Conservation (phyloP, 1,139 yeast genomes). For the Geotrichum klebahnii region DNA sequence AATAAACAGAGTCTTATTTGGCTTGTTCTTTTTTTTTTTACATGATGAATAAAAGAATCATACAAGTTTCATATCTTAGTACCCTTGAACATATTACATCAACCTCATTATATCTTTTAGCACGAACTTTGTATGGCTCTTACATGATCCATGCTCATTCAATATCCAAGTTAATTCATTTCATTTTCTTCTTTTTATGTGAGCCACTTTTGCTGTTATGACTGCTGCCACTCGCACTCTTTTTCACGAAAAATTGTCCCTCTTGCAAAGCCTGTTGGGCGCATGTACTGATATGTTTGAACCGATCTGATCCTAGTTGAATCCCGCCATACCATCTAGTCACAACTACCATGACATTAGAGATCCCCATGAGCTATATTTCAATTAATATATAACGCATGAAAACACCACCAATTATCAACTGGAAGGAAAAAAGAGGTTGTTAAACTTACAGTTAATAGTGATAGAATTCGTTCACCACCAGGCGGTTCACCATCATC, state of each 20-base stretch:
- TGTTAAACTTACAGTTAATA: slow-evolving; percentile 50
- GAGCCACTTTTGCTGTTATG: neutral
- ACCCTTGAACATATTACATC: no score
- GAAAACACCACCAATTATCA: neutral
- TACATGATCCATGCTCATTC: no score
- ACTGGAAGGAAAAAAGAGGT: no score
- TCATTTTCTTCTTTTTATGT: neutral
- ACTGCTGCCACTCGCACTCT: slow-evolving; percentile 10
- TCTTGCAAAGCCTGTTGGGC: slow-evolving; percentile 72
- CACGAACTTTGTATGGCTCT: no score
- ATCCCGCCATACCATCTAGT: slow-evolving; percentile 90
- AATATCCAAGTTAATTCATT: no score
- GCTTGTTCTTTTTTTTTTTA: no score
- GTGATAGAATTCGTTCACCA: slow-evolving; percentile 66
- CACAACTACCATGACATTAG: slow-evolving; percentile 81
- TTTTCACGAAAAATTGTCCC: slow-evolving; percentile 45
- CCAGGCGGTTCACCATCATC: slow-evolving; percentile 97
- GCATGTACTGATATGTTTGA: slow-evolving; percentile 77
- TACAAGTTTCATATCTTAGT: no score
- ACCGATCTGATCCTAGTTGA: slow-evolving; percentile 78
- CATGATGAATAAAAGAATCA: no score
- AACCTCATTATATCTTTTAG: no score
- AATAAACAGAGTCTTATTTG: no score
- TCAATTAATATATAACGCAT: neutral
- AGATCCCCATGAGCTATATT: slow-evolving; percentile 48